Percentiles rank a stretch among this genome's conserved stretches.
Conservation (phyloP, 345 rosid genomes). For the Capsella bursapastoris region DNA sequence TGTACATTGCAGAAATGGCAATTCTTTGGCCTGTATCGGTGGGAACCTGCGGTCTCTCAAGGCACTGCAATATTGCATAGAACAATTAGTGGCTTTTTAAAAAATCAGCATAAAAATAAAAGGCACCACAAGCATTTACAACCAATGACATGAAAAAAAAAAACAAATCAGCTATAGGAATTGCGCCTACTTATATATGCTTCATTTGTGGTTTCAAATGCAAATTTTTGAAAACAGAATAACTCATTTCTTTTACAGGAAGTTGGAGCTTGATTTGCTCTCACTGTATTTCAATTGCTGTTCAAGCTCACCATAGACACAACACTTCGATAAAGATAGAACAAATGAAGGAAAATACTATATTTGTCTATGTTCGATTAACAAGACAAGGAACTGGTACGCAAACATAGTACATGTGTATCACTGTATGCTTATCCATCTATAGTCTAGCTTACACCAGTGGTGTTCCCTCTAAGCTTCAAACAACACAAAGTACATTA, state of each 20-base stretch:
- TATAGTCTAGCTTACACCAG: not conserved
- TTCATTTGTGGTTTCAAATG: conserved; percentile 8
- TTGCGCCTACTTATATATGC: not conserved
- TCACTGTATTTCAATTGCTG: not conserved
- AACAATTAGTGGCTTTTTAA: not conserved
- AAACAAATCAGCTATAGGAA: conserved; percentile 8
- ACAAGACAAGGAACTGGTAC: conserved; percentile 1
- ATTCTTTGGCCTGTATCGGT: conserved; percentile 88
- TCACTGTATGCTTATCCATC: not conserved
- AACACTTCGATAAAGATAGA: not conserved
- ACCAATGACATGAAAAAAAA: not conserved
- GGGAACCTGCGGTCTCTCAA: conserved; percentile 96
- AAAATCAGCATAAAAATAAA: not conserved
- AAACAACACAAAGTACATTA: not conserved
- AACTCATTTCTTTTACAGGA: not conserved
- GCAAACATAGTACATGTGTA: not conserved
- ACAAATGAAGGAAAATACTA: not conserved
- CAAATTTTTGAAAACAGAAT: not conserved
- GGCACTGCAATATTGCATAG: conserved; percentile 62
- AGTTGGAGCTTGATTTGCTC: not conserved
- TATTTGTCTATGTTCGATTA: not conserved
- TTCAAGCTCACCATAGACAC: not conserved
- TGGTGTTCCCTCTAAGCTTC: not conserved
- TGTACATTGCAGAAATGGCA: conserved; percentile 90
- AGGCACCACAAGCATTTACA: not conserved